These are phyloP conservation scores for Lactarius deliciosus DNA, from an alignment of 768 basidiomycete species.

Conservation along the genomic window DNA sequence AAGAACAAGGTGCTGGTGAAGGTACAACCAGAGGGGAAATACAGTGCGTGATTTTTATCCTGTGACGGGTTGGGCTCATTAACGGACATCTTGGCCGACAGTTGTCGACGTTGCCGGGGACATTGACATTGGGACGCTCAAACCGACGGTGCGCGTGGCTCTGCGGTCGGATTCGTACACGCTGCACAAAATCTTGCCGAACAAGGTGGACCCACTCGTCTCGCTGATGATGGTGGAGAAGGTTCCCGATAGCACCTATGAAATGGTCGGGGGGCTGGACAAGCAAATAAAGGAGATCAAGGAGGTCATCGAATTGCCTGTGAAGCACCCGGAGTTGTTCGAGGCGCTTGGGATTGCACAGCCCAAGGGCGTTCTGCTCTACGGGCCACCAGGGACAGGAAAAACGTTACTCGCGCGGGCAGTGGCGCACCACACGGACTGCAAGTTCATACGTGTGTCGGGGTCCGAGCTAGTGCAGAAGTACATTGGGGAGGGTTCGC, in stretches of 20 bases:
- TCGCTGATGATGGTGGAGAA: constrained; percentile 99
- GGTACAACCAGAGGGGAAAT: constrained; percentile 98
- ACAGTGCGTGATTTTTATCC: constrained; percentile 63
- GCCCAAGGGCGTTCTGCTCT: constrained; percentile 93
- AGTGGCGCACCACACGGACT: constrained; percentile 96
- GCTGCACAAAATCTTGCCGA: constrained; percentile 94
- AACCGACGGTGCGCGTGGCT: constrained; percentile 87
- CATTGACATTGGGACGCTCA: constrained; percentile 76
- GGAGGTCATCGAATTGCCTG: constrained; percentile 96
- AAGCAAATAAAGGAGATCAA: constrained; percentile 99
- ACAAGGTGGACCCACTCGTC: constrained; percentile 97
- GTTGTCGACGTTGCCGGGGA: constrained; percentile 93
- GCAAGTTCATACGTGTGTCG: constrained; percentile 94
- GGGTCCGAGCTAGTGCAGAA: constrained; percentile 96
- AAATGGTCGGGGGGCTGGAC: constrained; percentile 99
- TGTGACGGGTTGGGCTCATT: neutral
- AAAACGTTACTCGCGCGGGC: constrained; percentile 95
- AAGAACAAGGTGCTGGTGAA: constrained; percentile 99
- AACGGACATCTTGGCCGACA: constrained; percentile 34
- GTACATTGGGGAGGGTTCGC: constrained; percentile 94
- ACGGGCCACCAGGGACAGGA: constrained; percentile 95
- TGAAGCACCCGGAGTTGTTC: constrained; percentile 94
- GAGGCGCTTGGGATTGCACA: constrained; percentile 96
- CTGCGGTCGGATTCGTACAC: constrained; percentile 96
- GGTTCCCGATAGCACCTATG: constrained; percentile 98